Evolutionary conservation across 495 filamentous ascomycete genomes (phyloP), one percentile per base, ranked within the genome.

Genomic region (Lindgomyces ingoldianus): DNA sequence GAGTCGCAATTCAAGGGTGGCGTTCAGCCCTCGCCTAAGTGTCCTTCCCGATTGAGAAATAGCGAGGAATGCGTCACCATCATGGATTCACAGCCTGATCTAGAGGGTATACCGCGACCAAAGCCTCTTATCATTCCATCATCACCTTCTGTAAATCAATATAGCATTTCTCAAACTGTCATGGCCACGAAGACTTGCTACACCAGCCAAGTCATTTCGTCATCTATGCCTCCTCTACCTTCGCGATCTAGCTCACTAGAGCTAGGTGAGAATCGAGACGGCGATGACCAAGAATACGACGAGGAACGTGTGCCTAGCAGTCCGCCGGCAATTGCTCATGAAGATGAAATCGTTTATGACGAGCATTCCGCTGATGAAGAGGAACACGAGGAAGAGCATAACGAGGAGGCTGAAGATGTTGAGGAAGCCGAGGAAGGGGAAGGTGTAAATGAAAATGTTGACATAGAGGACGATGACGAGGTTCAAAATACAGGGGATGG

Each of bases 61-160:
- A 70, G 65, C 42, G 73, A 69, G 11, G 71, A 74, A 36, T 59
- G 47, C 2, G 67, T 70, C 8, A 68, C 70, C 1, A 58, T 77
- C 14, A 70, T 73, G 36, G 72, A 77, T 48, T 77, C 75, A 16
- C 75, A 77, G 52, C 73, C 71, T 16, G 55, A 65, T 16, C 18
- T 21, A 3, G 53, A 49, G 12, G 64, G 24, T 36, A 36, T 47
- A 1, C 48, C 27, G 0, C 64, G 24, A 25, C 57, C 64, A 19
- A 53, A 50, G n/a, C 12, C 56, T 11, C 27, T 68, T 8, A n/a
- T 33, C 22, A 30, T 65, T 19, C 64, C 60, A 27, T 71, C 64
- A 0, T 68, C 68, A 10, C 68, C 64, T 14, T 62, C 52, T 8
- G 57, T 52, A 11, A 62, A 71, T 51, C 56, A 70, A 29, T 68